Percentiles rank a stretch among this genome's conserved stretches.
These are phyloP conservation scores for Hapsidospora chrysogenum DNA, from an alignment of 495 filamentous ascomycete species.

Conservation along the genomic window DNA sequence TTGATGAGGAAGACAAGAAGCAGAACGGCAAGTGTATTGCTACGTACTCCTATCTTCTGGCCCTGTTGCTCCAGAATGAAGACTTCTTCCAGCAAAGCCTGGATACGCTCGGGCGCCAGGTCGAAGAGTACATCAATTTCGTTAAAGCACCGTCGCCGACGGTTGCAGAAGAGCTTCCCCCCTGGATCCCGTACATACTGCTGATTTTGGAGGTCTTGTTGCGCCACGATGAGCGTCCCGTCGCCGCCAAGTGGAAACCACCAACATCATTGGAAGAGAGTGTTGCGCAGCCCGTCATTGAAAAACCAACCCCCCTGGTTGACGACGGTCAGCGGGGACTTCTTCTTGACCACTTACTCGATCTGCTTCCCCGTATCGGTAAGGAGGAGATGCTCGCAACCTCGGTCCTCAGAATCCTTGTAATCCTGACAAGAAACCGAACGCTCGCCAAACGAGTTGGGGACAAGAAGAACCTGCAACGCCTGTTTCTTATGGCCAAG, in stretches of 20 bases:
- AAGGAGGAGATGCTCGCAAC: slow-evolving; percentile 77
- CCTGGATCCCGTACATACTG: slow-evolving; percentile 84
- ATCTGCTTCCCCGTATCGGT: slow-evolving; percentile 69
- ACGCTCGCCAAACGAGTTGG: slow-evolving; percentile 57
- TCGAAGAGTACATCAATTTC: slow-evolving; percentile 59
- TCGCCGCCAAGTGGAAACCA: slow-evolving; percentile 51
- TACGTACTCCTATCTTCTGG: slow-evolving; percentile 84
- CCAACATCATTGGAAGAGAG: slow-evolving; percentile 40
- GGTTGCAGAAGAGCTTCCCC: slow-evolving; percentile 53
- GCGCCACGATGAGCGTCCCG: slow-evolving; percentile 68
- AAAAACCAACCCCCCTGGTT: slow-evolving; percentile 44
- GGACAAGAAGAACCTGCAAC: slow-evolving; percentile 76
- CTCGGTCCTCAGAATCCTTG: slow-evolving; percentile 68
- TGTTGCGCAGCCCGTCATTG: slow-evolving; percentile 37
- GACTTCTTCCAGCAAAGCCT: slow-evolving; percentile 65
- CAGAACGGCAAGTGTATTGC: slow-evolving; percentile 40
- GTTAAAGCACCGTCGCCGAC: slow-evolving; percentile 57
- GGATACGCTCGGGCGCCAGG: slow-evolving; percentile 61
- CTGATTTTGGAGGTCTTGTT: slow-evolving; percentile 82
- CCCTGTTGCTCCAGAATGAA: slow-evolving; percentile 68
- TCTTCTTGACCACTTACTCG: slow-evolving; percentile 59
- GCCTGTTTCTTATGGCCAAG: slow-evolving; percentile 86
- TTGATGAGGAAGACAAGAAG: slow-evolving; percentile 70
- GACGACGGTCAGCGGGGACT: slow-evolving; percentile 45
- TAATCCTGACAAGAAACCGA: slow-evolving; percentile 71